Evolutionary conservation across 208 protist genomes (phyloP), one percentile per base, ranked within the genome.

Genomic region (Angomonas deanei): DNA sequence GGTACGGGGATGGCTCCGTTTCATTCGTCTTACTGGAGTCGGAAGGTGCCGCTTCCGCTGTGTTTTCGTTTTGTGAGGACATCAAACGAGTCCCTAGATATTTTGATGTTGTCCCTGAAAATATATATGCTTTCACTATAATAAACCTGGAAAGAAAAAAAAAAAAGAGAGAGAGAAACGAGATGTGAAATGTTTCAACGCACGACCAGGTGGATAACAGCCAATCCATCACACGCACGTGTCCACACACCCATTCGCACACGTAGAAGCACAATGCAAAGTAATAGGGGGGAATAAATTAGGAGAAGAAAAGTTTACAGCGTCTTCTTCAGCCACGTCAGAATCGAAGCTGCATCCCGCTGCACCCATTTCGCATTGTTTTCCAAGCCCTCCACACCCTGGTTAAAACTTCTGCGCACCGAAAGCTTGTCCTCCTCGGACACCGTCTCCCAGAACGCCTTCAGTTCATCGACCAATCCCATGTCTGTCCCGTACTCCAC

Each of bases 381-480:
- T 6, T 61, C 58, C n/a, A 86, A 31, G 19, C 63, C 72, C 64
- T 88, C 81, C 26, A 88, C 15, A 38, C 81, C 74, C 64, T 88
- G 76, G 31, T 82, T 56, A 32, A 84, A 82, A 67, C 67, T 82
- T 5, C 76, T 63, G 26, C 65, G 56, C 28, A 88, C 69, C 10
- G 68, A 68, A 33, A 68, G 26, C 65, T 72, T 71, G n/a, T 69
- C 74, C 38, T 72, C 65, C 19, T 78, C 70, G 63, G 66, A 58
- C 26, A 88, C 48, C 15, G 55, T 21, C 46, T 36, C 61, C 59
- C 70, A 85, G 59, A 91, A 89, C 1, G 3, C n/a, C 26, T 76
- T 69, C 67, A 94, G 68, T 48, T 66, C 48, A 13, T 24, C 59
- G n/a, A 66, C 80, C 30, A 86, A 31, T 0, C 56, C 31, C 10